phyloP scores from a whole-genome alignment of 371 early-diverging fungal genomes.

The Apophysomyces variabilis region DNA sequence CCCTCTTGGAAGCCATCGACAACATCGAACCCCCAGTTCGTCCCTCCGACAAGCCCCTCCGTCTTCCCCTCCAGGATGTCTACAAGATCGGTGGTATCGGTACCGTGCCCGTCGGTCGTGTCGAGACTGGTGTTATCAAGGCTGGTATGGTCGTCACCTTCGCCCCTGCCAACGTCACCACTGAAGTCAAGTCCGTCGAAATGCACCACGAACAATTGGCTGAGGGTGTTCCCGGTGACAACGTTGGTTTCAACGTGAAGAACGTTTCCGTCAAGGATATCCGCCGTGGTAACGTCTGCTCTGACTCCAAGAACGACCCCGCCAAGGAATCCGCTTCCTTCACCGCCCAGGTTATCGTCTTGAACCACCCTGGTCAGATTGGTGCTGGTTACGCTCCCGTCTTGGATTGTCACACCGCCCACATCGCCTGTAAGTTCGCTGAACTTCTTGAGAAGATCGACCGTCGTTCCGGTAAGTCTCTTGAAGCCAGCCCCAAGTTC shows the following conservation, averaged over 20 bases:
- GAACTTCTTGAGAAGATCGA: conserved; percentile 95
- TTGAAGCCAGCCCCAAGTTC: conserved; percentile 66
- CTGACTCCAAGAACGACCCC: conserved; percentile 97
- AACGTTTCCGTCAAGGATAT: conserved; percentile 96
- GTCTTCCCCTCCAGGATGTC: conserved; percentile 94
- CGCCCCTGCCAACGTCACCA: conserved; percentile 86
- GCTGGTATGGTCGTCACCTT: conserved; percentile 91
- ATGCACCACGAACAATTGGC: conserved; percentile 96
- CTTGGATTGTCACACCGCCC: conserved; percentile 97
- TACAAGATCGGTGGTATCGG: conserved; percentile 99
- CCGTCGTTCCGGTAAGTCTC: conserved; percentile 87
- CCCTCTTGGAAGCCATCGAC: conserved; percentile 94
- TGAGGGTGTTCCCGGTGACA: conserved; percentile 97
- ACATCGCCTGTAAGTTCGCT: conserved; percentile 93
- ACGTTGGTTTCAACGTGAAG: conserved; percentile 98
- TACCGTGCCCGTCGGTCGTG: conserved; percentile 96
- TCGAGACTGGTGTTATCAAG: conserved; percentile 26
- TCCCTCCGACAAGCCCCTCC: conserved; percentile 94
- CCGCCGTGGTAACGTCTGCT: conserved; percentile 96
- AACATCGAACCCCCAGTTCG: conserved; percentile 91
- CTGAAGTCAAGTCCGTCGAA: conserved; percentile 98
- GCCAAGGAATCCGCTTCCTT: conserved; percentile 93
- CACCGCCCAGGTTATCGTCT: conserved; percentile 94
- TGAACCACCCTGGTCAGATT: conserved; percentile 97
- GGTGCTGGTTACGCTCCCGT: conserved; percentile 91